These are phyloP conservation scores for Aspergillus haitiensis DNA, from an alignment of 495 filamentous ascomycete genomes.

Conservation along the genomic window DNA sequence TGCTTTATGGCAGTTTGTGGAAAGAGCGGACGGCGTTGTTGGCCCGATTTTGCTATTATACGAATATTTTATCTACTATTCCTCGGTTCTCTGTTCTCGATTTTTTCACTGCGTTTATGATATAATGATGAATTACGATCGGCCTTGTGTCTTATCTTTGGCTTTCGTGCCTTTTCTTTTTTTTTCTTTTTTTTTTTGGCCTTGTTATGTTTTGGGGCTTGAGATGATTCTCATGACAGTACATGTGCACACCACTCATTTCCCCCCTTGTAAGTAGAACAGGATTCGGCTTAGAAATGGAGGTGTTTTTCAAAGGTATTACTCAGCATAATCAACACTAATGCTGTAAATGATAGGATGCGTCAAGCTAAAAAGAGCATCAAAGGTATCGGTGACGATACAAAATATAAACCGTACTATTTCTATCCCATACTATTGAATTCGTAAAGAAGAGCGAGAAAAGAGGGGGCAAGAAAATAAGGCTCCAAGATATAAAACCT, in stretches of 20 bases:
- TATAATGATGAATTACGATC: conserved; percentile 29
- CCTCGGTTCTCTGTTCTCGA: conserved; percentile 8
- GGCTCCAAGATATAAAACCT: not conserved
- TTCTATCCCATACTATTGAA: not conserved
- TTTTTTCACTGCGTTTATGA: conserved; percentile 25
- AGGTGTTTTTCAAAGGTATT: not conserved
- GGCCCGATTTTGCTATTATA: not conserved
- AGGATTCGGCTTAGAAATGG: conserved; percentile 1
- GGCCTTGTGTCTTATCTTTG: not conserved
- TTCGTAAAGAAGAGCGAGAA: conserved; percentile 1
- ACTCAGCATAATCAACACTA: not conserved
- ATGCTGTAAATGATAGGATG: not conserved
- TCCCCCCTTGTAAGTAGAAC: not conserved
- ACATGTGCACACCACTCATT: not conserved
- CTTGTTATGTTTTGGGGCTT: not conserved
- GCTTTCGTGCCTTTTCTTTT: not conserved
- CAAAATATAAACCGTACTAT: not conserved
- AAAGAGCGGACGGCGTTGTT: too few species aligned
- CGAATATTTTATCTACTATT: conserved; percentile 1
- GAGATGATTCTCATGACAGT: not conserved
- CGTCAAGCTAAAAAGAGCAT: conserved; percentile 5
- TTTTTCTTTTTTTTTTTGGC: not conserved
- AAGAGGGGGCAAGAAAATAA: not conserved
- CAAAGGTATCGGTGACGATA: not conserved
- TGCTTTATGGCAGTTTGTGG: too few species aligned